Evolutionary conservation across 495 filamentous ascomycete genomes (phyloP), one percentile per base, ranked within the genome.

Genomic region (Podospora fimiseda): DNA sequence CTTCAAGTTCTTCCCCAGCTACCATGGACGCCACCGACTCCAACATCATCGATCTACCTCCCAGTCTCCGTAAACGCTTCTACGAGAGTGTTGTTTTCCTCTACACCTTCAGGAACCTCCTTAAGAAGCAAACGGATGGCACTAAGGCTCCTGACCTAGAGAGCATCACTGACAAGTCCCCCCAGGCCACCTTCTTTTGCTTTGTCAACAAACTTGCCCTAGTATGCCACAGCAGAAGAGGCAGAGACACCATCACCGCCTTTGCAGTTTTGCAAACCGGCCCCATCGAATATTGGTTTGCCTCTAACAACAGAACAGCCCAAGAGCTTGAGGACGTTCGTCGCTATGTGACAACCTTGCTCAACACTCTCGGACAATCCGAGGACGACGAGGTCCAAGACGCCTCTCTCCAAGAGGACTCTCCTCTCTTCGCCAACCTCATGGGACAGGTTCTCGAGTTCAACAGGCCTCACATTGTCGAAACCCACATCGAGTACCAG

Each of bases 121-220:
- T 44, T 38, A 15, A 11, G 19, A 15, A 33, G 0, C 24, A 52
- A 11, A 14, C 33, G n/a, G 9, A 45, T 14, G 45, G n/a, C 3
- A 44, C 43, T 4, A 21, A 23, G 8, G 36, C 49, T 9, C 46
- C 58, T 1, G 62, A 64, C 22, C 48, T 59, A 15, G 58, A 61
- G 11, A 30, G 21, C 0, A 19, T 6, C 4, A n/a, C 4, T 13
- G 53, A 48, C 23, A 59, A 40, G 16, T 51, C 52, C 0, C 48
- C 48, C 0, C 33, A 48, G 24, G 16, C 57, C 16, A 43, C 24
- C 2, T 64, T 53, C 44, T 30, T 21, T 6, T 60, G 57, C 27
- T 65, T 65, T 15, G 53, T 63, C 24, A 57, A 67, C 55, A 67
- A 65, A 40, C 43, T 65, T 0, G 43, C 22, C 23, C 62, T 65